Evolutionary conservation across 495 filamentous ascomycete genomes (phyloP).

Genomic region (Astrothelium macrocarpum): DNA sequence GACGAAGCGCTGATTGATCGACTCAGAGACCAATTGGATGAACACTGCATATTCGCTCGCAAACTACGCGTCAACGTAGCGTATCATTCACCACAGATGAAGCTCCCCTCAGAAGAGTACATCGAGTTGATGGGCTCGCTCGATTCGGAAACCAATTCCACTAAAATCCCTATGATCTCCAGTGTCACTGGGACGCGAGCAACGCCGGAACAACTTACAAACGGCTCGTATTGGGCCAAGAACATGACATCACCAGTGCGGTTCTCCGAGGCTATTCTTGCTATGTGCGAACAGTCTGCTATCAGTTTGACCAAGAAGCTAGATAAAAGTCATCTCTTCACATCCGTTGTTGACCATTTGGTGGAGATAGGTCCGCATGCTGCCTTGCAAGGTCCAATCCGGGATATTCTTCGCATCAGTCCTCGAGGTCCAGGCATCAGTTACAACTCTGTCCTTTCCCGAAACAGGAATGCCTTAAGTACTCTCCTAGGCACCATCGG

Average conservation of each 20-base stretch:
- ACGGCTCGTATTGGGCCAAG: slow-evolving; percentile 12
- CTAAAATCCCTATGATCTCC: not conserved
- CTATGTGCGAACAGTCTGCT: not conserved
- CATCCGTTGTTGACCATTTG: not conserved
- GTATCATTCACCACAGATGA: slow-evolving; percentile 54
- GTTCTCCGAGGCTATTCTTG: not conserved
- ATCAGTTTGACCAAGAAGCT: not conserved
- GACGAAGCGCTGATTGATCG: slow-evolving; percentile 16
- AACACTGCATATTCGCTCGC: slow-evolving; percentile 5
- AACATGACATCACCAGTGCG: slow-evolving; percentile 9
- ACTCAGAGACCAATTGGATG: not conserved
- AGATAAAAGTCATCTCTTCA: not conserved
- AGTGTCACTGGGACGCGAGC: not conserved
- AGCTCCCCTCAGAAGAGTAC: slow-evolving; percentile 11
- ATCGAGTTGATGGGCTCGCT: not conserved
- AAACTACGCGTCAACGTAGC: slow-evolving; percentile 8
- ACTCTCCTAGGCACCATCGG: not conserved
- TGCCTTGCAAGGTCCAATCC: slow-evolving; percentile 8
- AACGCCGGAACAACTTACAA: not conserved
- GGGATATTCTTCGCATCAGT: not conserved
- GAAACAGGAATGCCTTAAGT: not conserved
- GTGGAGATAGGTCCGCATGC: slow-evolving; percentile 17
- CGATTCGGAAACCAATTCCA: not conserved
- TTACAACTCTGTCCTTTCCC: not conserved
- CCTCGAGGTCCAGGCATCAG: not conserved